Evolutionary conservation across 768 basidiomycete species (phyloP).

Genomic region (Boletus tylopilopsis): DNA sequence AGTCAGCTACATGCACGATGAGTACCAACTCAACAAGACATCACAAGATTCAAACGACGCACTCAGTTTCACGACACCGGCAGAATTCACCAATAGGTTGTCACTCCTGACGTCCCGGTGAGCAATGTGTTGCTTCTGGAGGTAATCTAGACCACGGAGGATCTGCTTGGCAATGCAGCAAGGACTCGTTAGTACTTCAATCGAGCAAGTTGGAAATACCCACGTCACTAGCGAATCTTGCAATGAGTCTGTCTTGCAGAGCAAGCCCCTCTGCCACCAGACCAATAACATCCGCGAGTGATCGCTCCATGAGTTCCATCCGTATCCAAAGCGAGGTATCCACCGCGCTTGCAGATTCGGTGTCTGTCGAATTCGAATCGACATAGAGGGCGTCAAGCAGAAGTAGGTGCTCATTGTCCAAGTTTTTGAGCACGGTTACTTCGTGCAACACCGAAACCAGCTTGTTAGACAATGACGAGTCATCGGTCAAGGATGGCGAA

Average conservation of each 20-base stretch:
- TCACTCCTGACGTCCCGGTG: conserved; percentile 86
- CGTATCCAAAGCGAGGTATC: conserved; percentile 77
- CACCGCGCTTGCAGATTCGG: conserved; percentile 5
- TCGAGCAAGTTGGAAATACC: conserved; percentile 28
- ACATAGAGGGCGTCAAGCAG: conserved; percentile 70
- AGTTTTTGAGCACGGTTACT: conserved; percentile 50
- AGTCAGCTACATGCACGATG: conserved; percentile 54
- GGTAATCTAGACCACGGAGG: conserved; percentile 59
- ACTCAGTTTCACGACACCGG: conserved; percentile 76
- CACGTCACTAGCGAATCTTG: conserved; percentile 75
- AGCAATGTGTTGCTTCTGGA: conserved; percentile 63
- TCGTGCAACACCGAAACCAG: conserved; percentile 61
- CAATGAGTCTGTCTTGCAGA: conserved; percentile 66
- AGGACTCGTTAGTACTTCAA: not conserved
- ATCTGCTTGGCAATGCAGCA: conserved; percentile 39
- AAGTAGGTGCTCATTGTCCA: conserved; percentile 61
- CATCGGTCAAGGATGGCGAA: conserved; percentile 11
- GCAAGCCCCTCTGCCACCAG: conserved; percentile 58
- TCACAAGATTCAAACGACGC: conserved; percentile 22
- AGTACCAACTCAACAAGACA: not conserved
- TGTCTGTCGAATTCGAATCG: conserved; percentile 34
- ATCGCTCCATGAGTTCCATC: conserved; percentile 90
- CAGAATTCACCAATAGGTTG: conserved; percentile 67
- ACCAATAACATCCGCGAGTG: conserved; percentile 75
- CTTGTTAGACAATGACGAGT: conserved; percentile 49